These are phyloP conservation scores for Candida maesae DNA, from an alignment of 805 yeast genomes.

Conservation along the genomic window DNA sequence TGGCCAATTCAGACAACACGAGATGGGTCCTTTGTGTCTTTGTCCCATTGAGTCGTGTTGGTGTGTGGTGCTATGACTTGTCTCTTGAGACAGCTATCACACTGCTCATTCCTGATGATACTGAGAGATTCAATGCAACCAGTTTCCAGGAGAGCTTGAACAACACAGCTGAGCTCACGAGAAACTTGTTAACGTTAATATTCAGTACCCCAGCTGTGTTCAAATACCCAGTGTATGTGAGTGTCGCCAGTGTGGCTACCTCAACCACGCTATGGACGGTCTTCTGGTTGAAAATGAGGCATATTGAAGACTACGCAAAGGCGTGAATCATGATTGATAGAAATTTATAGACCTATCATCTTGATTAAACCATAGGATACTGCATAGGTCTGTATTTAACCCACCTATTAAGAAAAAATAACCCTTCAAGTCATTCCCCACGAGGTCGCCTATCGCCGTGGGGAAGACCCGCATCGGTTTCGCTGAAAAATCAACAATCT, in stretches of 20 bases:
- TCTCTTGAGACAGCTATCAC: slow-evolving; percentile 33
- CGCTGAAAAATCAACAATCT: too few relatives aligned
- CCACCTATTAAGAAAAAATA: too few relatives aligned
- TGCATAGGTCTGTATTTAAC: too few relatives aligned
- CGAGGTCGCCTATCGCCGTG: too few relatives aligned
- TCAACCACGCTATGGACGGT: not conserved
- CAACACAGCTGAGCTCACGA: slow-evolving; percentile 28
- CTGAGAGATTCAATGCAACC: slow-evolving; percentile 31
- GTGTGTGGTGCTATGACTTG: slow-evolving; percentile 40
- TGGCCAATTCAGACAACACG: slow-evolving; percentile 8
- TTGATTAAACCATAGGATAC: too few relatives aligned
- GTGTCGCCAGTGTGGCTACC: slow-evolving; percentile 3
- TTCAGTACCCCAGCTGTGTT: slow-evolving; percentile 30
- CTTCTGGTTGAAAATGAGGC: not conserved
- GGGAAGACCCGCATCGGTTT: too few relatives aligned
- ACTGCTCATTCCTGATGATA: slow-evolving; percentile 29
- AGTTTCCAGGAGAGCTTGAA: slow-evolving; percentile 33
- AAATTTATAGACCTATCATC: too few relatives aligned
- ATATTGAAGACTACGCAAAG: not conserved
- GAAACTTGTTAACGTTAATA: slow-evolving; percentile 29
- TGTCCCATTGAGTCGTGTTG: slow-evolving; percentile 33
- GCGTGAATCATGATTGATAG: not conserved
- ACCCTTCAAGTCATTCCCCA: too few relatives aligned
- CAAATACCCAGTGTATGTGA: slow-evolving; percentile 26
- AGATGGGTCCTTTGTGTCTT: slow-evolving; percentile 24